Conservation (phyloP, 768 basidiomycete genomes). For the Pisolithus sp. region DNA sequence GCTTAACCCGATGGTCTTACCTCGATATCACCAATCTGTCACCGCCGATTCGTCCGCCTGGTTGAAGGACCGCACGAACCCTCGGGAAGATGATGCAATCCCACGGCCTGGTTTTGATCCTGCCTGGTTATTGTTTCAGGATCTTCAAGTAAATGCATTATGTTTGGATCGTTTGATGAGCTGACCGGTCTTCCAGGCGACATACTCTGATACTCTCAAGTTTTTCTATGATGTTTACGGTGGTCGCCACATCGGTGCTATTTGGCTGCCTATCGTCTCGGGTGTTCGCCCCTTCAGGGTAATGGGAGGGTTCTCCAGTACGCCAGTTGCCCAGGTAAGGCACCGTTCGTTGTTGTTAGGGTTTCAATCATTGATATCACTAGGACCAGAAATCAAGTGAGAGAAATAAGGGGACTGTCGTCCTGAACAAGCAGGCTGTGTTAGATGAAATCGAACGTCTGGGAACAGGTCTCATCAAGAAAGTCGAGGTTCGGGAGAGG, state of each 20-base stretch:
- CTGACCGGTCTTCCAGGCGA: conserved; percentile 36
- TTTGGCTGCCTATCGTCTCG: conserved; percentile 78
- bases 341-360: neutral
- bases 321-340: conserved; percentile 39
- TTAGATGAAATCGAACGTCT: conserved; percentile 72
- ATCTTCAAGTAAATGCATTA: conserved; percentile 59
- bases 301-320: conserved; percentile 72
- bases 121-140: conserved; percentile 53
- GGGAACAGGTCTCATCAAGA: conserved; percentile 60
- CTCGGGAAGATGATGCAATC: conserved; percentile 26
- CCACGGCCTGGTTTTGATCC: conserved; percentile 78
- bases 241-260: conserved; percentile 68
- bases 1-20: conserved; percentile 55
- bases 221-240: conserved; percentile 84
- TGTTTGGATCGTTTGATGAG: neutral
- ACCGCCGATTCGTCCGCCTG: conserved; percentile 44
- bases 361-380: conserved; percentile 1
- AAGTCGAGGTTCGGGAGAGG: conserved; percentile 26
- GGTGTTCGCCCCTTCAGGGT: conserved; percentile 68
- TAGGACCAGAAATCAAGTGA: conserved; percentile 27
- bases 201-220: conserved; percentile 70
- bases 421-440: conserved; percentile 60
- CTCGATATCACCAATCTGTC: conserved; percentile 73
- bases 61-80: conserved; percentile 26
- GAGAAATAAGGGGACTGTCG: conserved; percentile 55